Evolutionary conservation across 768 basidiomycete genomes (phyloP).

Genomic region (Lentinus brumalis): DNA sequence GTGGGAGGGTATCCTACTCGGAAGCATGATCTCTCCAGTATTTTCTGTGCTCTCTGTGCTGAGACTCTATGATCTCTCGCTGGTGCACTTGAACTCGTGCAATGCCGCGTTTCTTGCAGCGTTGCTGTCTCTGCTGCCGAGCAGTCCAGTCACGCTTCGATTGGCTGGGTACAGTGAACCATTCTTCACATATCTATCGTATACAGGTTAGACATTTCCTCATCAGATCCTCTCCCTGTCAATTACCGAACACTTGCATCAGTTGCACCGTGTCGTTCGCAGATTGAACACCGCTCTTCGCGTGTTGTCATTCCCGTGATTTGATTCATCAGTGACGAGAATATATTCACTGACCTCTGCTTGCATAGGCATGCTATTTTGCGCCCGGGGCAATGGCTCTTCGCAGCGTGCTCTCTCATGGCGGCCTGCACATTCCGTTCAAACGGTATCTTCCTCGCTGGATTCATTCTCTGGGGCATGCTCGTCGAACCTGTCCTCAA

Average conservation of each 20-base stretch:
- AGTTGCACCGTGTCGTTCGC: too few species aligned
- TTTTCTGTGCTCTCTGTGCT: slow-evolving; percentile 35
- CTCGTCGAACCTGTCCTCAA: slow-evolving; percentile 55
- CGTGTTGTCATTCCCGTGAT: too few species aligned
- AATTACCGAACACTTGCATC: too few species aligned
- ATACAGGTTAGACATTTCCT: slow-evolving; percentile 50
- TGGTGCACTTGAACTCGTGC: slow-evolving; percentile 54
- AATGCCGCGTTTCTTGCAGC: slow-evolving; percentile 62
- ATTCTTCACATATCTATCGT: slow-evolving; percentile 81
- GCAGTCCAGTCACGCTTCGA: slow-evolving; percentile 74
- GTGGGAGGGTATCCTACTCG: slow-evolving; percentile 31
- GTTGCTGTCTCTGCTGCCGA: slow-evolving; percentile 74
- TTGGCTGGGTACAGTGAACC: slow-evolving; percentile 83
- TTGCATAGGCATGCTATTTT: slow-evolving; percentile 59
- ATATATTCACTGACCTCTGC: not conserved
- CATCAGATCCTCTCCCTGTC: too few species aligned
- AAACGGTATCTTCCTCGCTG: slow-evolving; percentile 75
- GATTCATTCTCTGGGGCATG: slow-evolving; percentile 78
- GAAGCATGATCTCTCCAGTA: slow-evolving; percentile 40
- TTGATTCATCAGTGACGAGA: not conserved
- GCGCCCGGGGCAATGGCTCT: slow-evolving; percentile 51
- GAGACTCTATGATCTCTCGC: slow-evolving; percentile 60
- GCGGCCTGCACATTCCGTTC: slow-evolving; percentile 71
- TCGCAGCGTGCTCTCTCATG: slow-evolving; percentile 62
- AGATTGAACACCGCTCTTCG: too few species aligned